phyloP scores from a whole-genome alignment of 1,139 yeast genomes.

The Suhomyces coccinellae region DNA sequence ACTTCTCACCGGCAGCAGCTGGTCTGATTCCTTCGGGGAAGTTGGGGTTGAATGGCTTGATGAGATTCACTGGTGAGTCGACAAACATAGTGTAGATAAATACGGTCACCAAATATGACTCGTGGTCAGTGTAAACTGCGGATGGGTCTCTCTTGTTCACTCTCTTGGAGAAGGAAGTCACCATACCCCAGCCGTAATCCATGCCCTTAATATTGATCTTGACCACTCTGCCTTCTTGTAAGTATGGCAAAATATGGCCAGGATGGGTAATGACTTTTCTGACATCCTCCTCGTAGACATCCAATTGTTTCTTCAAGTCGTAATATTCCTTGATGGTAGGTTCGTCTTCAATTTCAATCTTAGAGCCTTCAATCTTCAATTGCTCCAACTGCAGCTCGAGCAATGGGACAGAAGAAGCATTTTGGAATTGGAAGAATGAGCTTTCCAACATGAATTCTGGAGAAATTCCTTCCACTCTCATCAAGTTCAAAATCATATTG shows the following conservation, averaged over 20 bases:
- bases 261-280: constrained; percentile 91
- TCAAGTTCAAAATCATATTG: constrained; percentile 91
- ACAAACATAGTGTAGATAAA: constrained; percentile 76
- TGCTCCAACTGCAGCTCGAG: constrained; percentile 66
- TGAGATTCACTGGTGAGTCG: constrained; percentile 71
- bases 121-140: constrained; percentile 68
- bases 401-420: constrained; percentile 83
- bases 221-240: constrained; percentile 86
- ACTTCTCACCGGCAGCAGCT: constrained; percentile 66
- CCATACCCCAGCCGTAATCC: constrained; percentile 96
- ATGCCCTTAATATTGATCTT: constrained; percentile 57
- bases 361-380: constrained; percentile 49
- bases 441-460: constrained; percentile 96
- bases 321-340: constrained; percentile 74
- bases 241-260: constrained; percentile 74
- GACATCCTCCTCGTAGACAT: constrained; percentile 71
- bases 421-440: constrained; percentile 94
- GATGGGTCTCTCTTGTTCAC: constrained; percentile 55
- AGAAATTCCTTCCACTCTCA: constrained; percentile 97
- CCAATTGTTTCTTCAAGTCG: constrained; percentile 72
- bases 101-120: constrained; percentile 83
- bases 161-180: constrained; percentile 74
- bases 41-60: constrained; percentile 70
- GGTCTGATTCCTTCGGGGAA: constrained; percentile 91
- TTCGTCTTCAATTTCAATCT: constrained; percentile 74